Conservation (phyloP, 225 moss, liverwort and hornwort genomes). For the Sphagnum contortum region DNA sequence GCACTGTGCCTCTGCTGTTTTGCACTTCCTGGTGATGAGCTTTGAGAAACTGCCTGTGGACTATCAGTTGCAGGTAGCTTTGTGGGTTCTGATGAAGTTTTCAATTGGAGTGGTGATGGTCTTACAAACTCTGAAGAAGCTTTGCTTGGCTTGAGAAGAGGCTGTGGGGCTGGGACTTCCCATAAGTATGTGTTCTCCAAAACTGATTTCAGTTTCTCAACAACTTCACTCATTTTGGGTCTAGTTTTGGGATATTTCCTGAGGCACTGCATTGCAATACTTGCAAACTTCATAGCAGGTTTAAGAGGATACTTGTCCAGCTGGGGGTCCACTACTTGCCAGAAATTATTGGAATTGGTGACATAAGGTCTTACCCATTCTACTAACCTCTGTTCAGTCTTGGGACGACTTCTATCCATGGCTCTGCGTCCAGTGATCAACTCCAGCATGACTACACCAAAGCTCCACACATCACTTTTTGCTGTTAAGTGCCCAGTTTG, state of each 20-base stretch:
- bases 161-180: constrained; percentile 15
- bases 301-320: constrained; percentile 18
- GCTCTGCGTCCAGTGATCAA: constrained; percentile 60
- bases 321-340: constrained; percentile 26
- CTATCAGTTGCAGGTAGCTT: no score
- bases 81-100: no score
- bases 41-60: constrained; percentile 1
- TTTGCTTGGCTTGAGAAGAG: no score
- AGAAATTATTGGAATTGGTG: constrained; percentile 25
- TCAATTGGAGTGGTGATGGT: no score
- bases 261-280: constrained; percentile 36
- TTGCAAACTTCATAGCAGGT: constrained; percentile 36
- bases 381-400: constrained; percentile 25
- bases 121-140: no score
- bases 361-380: constrained; percentile 61
- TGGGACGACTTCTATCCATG: constrained; percentile 29
- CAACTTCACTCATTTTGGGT: constrained; percentile 31
- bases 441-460: constrained; percentile 62
- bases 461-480: constrained; percentile 69
- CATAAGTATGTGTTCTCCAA: constrained; percentile 25
- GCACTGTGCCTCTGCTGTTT: constrained; percentile 14
- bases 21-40: constrained; percentile 15
- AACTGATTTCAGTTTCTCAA: constrained; percentile 27
- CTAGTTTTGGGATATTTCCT: constrained; percentile 43
- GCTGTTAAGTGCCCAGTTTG: constrained; percentile 51